Conservation (phyloP, 1,284 basidiomycete species). For the Ceratobasidium sp. region DNA sequence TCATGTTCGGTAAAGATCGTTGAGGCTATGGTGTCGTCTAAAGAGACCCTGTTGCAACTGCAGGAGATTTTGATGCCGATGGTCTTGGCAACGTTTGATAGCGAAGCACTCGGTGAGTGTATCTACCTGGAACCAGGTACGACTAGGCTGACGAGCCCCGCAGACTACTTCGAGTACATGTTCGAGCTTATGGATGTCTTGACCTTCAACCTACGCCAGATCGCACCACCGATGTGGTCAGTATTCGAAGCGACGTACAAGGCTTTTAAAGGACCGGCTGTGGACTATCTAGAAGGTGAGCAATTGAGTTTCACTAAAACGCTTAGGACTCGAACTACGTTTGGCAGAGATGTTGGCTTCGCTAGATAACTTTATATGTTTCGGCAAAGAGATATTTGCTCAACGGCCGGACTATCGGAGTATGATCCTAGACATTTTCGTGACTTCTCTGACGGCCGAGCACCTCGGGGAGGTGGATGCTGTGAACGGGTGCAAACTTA, state of each 20-base stretch:
- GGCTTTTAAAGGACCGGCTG: slow-evolving; percentile 85
- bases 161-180: slow-evolving; percentile 90
- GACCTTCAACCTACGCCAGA: slow-evolving; percentile 83
- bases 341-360: slow-evolving; percentile 87
- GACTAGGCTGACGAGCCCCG: neutral
- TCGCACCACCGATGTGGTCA: slow-evolving; percentile 88
- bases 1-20: slow-evolving; percentile 64
- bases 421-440: slow-evolving; percentile 88
- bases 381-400: slow-evolving; percentile 82
- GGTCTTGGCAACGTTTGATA: slow-evolving; percentile 81
- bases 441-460: slow-evolving; percentile 76
- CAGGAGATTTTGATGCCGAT: slow-evolving; percentile 86
- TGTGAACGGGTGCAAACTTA: slow-evolving; percentile 87
- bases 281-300: slow-evolving; percentile 87
- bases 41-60: slow-evolving; percentile 82
- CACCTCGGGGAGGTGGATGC: slow-evolving; percentile 86
- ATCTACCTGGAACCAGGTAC: neutral
- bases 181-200: slow-evolving; percentile 88
- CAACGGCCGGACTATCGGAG: slow-evolving; percentile 79
- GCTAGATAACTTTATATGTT: slow-evolving; percentile 91
- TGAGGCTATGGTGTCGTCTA: slow-evolving; percentile 76
- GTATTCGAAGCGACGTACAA: slow-evolving; percentile 86
- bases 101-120: slow-evolving; percentile 73
- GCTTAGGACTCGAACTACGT: slow-evolving; percentile 8
- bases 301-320: slow-evolving; percentile 7